Conservation (phyloP, 2,329 filamentous ascomycete species). For the Cladophialophora yegresii region DNA sequence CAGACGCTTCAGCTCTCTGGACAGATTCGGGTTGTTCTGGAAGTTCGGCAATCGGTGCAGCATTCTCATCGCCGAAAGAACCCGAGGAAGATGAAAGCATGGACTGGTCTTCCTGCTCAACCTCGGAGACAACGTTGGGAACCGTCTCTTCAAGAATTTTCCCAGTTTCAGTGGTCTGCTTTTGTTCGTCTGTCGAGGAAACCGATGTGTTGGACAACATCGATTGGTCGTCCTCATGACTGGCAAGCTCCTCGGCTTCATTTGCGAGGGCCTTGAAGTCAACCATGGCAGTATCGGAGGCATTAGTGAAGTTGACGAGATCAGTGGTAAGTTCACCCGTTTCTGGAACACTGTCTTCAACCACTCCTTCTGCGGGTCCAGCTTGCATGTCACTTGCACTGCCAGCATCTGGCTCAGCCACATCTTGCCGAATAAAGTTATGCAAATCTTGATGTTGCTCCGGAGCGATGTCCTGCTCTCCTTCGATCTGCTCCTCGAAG, state of each 20-base stretch:
- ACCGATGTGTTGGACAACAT: slow-evolving; percentile 61
- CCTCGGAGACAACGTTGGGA: slow-evolving; percentile 6
- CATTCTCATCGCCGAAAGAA: slow-evolving; percentile 1
- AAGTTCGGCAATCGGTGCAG: neutral
- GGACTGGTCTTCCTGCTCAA: slow-evolving; percentile 1
- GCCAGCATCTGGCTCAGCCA: slow-evolving; percentile 8
- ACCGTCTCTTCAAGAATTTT: slow-evolving; percentile 40
- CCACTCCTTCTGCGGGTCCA: slow-evolving; percentile 12
- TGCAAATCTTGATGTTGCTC: slow-evolving; percentile 27
- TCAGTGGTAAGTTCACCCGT: slow-evolving; percentile 31
- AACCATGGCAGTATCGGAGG: slow-evolving; percentile 34
- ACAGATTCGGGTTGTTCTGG: neutral
- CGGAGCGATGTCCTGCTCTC: slow-evolving; percentile 24
- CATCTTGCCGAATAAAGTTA: slow-evolving; percentile 19
- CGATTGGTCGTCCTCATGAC: slow-evolving; percentile 22
- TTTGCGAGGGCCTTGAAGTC: slow-evolving; percentile 32
- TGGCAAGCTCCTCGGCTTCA: slow-evolving; percentile 31
- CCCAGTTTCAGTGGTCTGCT: slow-evolving; percentile 49
- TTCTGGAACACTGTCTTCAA: slow-evolving; percentile 32
- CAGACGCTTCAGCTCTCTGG: neutral
- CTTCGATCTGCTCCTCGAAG: slow-evolving; percentile 45
- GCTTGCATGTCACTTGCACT: slow-evolving; percentile 14
- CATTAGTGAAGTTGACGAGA: slow-evolving; percentile 32
- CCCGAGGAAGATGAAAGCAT: slow-evolving; percentile 3
- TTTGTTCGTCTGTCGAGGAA: slow-evolving; percentile 48